Conservation (phyloP, 345 rosid species). For the Gossypium turneri region DNA sequence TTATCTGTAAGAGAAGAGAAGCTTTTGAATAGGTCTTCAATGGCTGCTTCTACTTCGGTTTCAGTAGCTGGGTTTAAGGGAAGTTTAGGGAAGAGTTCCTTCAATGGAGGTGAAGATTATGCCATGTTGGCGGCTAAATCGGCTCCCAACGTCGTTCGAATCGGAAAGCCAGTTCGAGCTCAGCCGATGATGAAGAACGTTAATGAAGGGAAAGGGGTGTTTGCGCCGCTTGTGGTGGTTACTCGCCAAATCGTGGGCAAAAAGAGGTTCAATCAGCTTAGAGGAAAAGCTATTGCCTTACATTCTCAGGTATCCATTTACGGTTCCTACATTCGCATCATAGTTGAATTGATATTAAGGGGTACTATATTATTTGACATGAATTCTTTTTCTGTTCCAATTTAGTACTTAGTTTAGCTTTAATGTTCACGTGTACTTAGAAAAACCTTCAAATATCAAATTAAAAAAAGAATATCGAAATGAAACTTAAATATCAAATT, state of each 20-base stretch:
- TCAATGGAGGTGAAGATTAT: slow-evolving; percentile 13
- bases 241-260: slow-evolving; percentile 69
- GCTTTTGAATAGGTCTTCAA: neutral
- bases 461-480: too few species aligned
- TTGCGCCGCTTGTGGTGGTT: slow-evolving; percentile 76
- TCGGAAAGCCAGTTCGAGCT: slow-evolving; percentile 42
- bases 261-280: slow-evolving; percentile 82
- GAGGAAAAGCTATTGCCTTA: slow-evolving; percentile 97
- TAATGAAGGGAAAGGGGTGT: slow-evolving; percentile 92
- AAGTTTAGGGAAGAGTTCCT: slow-evolving; percentile 14
- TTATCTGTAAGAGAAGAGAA: neutral
- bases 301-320: slow-evolving; percentile 72
- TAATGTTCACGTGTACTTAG: too few species aligned
- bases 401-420: too few species aligned
- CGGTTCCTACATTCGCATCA: neutral
- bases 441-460: too few species aligned
- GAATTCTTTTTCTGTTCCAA: too few species aligned
- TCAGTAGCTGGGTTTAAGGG: slow-evolving; percentile 13
- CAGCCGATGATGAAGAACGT: slow-evolving; percentile 82
- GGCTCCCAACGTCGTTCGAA: slow-evolving; percentile 33
- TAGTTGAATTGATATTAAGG: too few species aligned
- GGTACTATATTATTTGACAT: too few species aligned
- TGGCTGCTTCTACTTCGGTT: slow-evolving; percentile 12
- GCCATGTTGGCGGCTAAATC: slow-evolving; percentile 23
- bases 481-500: too few species aligned